Evolutionary conservation across 768 basidiomycete genomes (phyloP).

Genomic region (Psilocybe tampanensis): DNA sequence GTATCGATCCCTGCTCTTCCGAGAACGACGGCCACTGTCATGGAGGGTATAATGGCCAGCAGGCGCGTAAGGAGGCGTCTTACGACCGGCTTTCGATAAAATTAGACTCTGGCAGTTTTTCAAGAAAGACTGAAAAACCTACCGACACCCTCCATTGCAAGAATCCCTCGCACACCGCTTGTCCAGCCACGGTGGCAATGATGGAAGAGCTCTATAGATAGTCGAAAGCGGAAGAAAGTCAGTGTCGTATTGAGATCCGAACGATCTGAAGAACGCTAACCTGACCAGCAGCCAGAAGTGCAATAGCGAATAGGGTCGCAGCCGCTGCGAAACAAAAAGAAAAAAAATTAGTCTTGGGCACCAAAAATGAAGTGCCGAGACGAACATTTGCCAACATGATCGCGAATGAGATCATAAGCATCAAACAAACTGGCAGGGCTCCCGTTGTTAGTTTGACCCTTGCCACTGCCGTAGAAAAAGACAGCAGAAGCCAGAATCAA

Average conservation of each 20-base stretch:
- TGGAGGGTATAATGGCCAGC: conserved; percentile 81
- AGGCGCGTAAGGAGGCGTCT: conserved; percentile 84
- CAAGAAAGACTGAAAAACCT: conserved; percentile 18
- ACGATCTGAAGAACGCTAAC: conserved; percentile 25
- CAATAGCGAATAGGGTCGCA: conserved; percentile 87
- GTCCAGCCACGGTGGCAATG: conserved; percentile 88
- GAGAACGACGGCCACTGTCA: conserved; percentile 74
- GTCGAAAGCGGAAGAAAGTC: background rate
- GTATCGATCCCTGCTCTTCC: conserved; percentile 68
- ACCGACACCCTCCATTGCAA: conserved; percentile 85
- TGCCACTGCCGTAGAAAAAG: conserved; percentile 59
- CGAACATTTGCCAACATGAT: conserved; percentile 68
- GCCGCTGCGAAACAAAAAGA: conserved; percentile 59
- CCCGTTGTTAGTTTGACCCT: conserved; percentile 21
- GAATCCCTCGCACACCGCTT: conserved; percentile 90
- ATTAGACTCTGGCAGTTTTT: background rate
- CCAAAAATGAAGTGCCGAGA: conserved; percentile 1
- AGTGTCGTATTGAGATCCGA: background rate
- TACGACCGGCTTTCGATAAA: conserved; percentile 65
- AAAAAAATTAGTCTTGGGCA: background rate
- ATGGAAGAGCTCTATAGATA: conserved; percentile 75
- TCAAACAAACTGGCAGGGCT: conserved; percentile 81
- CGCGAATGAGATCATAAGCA: conserved; percentile 74
- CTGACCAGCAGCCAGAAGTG: conserved; percentile 84
- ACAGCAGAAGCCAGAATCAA: conserved; percentile 82